These are phyloP conservation scores for Dothistroma pini DNA, from an alignment of 2,329 filamentous ascomycete species.

Conservation along the genomic window DNA sequence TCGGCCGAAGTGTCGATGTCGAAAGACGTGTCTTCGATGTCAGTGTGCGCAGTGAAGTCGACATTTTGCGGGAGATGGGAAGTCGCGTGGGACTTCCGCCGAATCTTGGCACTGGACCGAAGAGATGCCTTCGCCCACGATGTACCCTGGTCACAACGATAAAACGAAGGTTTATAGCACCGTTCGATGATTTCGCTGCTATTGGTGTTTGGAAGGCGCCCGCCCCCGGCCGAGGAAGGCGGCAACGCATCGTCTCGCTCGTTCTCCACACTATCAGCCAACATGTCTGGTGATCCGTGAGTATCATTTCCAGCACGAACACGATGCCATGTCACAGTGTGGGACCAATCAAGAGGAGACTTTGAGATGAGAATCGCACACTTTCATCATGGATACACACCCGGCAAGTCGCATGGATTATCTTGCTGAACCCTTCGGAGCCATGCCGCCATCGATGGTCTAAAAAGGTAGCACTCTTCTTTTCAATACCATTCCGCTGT, in stretches of 20 bases:
- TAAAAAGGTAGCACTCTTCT: conserved; percentile 5
- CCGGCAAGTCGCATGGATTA: conserved; percentile 6
- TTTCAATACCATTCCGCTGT: conserved; percentile 4
- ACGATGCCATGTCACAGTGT: background rate
- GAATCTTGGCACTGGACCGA: background rate
- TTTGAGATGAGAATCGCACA: background rate
- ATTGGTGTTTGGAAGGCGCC: background rate
- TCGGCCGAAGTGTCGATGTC: background rate
- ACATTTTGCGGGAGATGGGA: background rate
- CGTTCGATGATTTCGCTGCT: background rate
- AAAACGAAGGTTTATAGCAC: background rate
- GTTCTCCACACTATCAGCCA: background rate
- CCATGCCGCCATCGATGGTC: conserved; percentile 7
- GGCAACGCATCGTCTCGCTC: background rate
- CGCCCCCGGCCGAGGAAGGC: background rate
- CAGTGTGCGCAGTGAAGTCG: background rate
- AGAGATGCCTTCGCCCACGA: background rate
- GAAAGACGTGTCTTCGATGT: background rate
- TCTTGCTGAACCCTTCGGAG: conserved; percentile 7
- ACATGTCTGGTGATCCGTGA: background rate
- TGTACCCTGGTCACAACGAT: background rate
- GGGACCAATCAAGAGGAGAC: background rate
- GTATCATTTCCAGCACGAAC: background rate
- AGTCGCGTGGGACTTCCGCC: background rate
- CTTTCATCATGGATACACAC: conserved; percentile 1